Conservation (phyloP, 2,329 filamentous ascomycete species). For the Thielaviopsis musarum region DNA sequence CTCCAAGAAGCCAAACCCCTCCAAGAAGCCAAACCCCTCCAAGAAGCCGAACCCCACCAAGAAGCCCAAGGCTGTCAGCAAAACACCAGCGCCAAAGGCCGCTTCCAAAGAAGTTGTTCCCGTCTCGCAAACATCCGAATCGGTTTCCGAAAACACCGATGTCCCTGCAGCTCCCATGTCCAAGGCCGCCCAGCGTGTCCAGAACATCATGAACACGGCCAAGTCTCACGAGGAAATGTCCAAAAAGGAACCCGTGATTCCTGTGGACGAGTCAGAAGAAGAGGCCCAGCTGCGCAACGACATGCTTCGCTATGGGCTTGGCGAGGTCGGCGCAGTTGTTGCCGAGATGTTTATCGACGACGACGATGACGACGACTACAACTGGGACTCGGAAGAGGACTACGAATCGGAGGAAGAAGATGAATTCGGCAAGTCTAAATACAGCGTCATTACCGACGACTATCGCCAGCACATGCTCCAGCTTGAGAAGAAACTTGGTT, state of each 20-base stretch:
- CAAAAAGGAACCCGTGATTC: slow-evolving; percentile 35
- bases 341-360: slow-evolving; percentile 63
- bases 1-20: slow-evolving; percentile 29
- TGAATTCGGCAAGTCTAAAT: slow-evolving; percentile 56
- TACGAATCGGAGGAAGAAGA: slow-evolving; percentile 47
- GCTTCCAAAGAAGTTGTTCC: slow-evolving; percentile 11
- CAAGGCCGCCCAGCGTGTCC: slow-evolving; percentile 30
- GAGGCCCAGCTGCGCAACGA: slow-evolving; percentile 67
- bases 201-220: slow-evolving; percentile 39
- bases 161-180: slow-evolving; percentile 20
- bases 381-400: slow-evolving; percentile 34
- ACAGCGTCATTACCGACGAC: slow-evolving; percentile 49
- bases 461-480: slow-evolving; percentile 74
- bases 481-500: slow-evolving; percentile 58
- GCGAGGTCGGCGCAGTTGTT: slow-evolving; percentile 80
- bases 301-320: slow-evolving; percentile 81
- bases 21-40: background rate
- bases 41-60: slow-evolving; percentile 18
- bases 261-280: slow-evolving; percentile 60
- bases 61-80: slow-evolving; percentile 35
- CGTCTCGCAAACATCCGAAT: slow-evolving; percentile 30
- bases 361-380: slow-evolving; percentile 38
- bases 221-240: slow-evolving; percentile 35
- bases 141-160: slow-evolving; percentile 46
- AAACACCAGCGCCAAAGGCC: slow-evolving; percentile 20